Percentiles rank a stretch among this genome's conserved stretches.
Evolutionary conservation across 2,329 filamentous ascomycete species (phyloP).

Genomic region (Xylariaceae sp.): DNA sequence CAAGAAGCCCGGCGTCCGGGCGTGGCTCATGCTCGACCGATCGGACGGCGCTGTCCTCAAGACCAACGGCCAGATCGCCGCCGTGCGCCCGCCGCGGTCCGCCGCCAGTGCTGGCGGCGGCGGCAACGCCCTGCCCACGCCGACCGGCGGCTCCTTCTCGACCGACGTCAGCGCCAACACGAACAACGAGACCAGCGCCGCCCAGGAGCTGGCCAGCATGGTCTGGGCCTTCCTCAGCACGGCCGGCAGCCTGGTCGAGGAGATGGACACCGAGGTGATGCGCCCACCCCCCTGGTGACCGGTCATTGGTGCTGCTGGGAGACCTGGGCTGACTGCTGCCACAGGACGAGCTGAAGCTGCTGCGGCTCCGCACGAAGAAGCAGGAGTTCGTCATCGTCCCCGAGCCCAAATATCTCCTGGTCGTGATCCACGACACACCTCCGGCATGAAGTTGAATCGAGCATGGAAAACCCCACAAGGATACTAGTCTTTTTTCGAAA

Average conservation of each 20-base stretch:
- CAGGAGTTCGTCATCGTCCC: constrained; percentile 80
- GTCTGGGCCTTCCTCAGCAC: constrained; percentile 69
- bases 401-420: constrained; percentile 69
- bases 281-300: background rate
- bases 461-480: too few relatives aligned
- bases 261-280: constrained; percentile 62
- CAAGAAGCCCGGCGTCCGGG: constrained; percentile 72
- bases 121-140: constrained; percentile 14
- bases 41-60: constrained; percentile 66
- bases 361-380: constrained; percentile 74
- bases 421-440: constrained; percentile 77
- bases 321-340: background rate
- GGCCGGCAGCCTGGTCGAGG: constrained; percentile 62
- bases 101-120: constrained; percentile 9
- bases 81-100: constrained; percentile 40
- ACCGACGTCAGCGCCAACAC: constrained; percentile 33
- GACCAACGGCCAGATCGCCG: constrained; percentile 61
- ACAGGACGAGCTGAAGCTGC: constrained; percentile 67
- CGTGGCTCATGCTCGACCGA: constrained; percentile 67
- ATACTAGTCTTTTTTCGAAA: too few relatives aligned
- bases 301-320: background rate
- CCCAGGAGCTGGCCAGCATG: constrained; percentile 67
- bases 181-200: constrained; percentile 46
- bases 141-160: constrained; percentile 33
- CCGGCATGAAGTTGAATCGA: constrained; percentile 55